Base-by-base conservation (phyloP, 768 basidiomycete genomes). In the Leccinum truebloodii region DNA sequence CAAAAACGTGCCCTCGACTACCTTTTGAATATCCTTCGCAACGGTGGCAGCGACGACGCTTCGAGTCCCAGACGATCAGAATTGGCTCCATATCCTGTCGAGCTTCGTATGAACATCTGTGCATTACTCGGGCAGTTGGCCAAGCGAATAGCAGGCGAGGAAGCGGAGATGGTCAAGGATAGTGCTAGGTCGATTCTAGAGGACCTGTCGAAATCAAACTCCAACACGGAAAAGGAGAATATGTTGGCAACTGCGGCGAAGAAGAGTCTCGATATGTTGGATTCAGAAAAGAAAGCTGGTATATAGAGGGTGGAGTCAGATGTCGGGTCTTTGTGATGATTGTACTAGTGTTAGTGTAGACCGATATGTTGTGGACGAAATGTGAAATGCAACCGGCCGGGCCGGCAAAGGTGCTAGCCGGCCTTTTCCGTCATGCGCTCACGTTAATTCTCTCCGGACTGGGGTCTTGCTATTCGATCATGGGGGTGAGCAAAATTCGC, bases 91-190 rank as follows among this genome's bases (percentile, higher is more conserved):
- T 87, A 86, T 67, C 88, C 88, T n/a, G 75, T 84, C 20, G 92
- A 94, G 76, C 83, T 94, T 59, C 84, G 90, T 52, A 78, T 84
- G 28, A 94, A 94, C 66, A 82, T 86, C 18, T 92, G 90, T 69
- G 83, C 87, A 7, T 80, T 94, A 60, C 74, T 94, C 28, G 78
- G 83, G 44, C 87, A 90, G 63, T 69, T 91, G 20, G 81, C 81
- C 35, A 81, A 81, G 65, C 79, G 86, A 66, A 75, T 78, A 3
- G 71, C 81, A 9, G 80, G 80, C 7, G 79, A 81, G 4, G 79
- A 81, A 32, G 71, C 86, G 58, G 72, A 75, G 26, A 75, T 71
- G 35, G 67, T 92, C 55, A 85, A 86, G 72, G 82, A 81, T 6
- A 73, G 74, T 49, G 75, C 83, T 26, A 72, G 77, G 52, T 79